Base-by-base conservation (phyloP, 257 asterid genomes). In the Solanum etuberosum region DNA sequence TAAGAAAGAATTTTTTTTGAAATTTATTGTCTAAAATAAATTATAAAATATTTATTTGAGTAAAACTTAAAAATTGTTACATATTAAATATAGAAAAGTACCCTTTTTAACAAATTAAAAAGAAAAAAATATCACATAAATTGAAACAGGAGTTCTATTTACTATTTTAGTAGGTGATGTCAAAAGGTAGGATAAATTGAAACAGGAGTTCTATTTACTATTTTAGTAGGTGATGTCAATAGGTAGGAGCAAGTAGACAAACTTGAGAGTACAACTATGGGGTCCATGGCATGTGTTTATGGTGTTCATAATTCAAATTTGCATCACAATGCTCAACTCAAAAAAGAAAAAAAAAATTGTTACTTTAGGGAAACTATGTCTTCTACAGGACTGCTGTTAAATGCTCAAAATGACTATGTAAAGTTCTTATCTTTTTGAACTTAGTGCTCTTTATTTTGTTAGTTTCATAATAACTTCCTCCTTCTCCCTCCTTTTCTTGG, bases 31-130 rank as follows among this genome's bases (percentile, higher is more conserved):
- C 0, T 21, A 21, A 59, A 59, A 48, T 48, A 48, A 48, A 15
- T 48, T 15, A 48, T 43, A 14, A 18, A 18, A 16, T 54, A 54
- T 20, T 18, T 57, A 8, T 21, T 57, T 57, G 2, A 57, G 27
- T 20, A 7, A 23, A 8, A 15, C 57, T 48, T 1, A 48, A 48
- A 48, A 48, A 48, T 48, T 46, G 51, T 46, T 48, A 48, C 21
- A 0, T 48, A 21, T 57, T n/a, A n/a, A 25, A 65, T n/a, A 63
- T 2, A 21, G 14, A 63, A n/a, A 63, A 3, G 0, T 5, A 0
- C 0, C 3, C 0, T 48, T 14, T 48, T 15, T 48, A 48, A 14
- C 21, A 0, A 1, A 0, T 5, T 0, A 14, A 48, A 48, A 48
- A 5, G 0, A 0, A 48, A 48, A 48, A 48, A 48, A 48, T 15